A percentile compares a stretch with the other conserved stretches of the same genome.
Evolutionary conservation across 2,329 filamentous ascomycete genomes (phyloP).

Genomic region (Torrubiella hemipterigena): DNA sequence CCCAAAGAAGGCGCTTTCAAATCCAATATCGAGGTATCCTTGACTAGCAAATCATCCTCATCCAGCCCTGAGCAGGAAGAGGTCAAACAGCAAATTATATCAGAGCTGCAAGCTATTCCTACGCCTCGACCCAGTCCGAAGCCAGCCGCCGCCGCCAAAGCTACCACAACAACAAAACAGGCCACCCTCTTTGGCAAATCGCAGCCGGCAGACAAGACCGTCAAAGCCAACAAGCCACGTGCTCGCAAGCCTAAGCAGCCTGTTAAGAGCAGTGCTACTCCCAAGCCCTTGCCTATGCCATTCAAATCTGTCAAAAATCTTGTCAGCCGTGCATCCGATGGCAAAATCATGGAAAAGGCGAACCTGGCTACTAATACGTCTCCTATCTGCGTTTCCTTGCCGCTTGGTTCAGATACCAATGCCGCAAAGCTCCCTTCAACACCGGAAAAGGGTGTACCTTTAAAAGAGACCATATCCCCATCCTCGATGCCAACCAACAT

Average conservation of each 20-base stretch:
- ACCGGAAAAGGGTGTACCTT: too few relatives aligned
- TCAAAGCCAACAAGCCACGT: conserved; percentile 16
- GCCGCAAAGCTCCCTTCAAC: too few relatives aligned
- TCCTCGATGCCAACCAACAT: too few relatives aligned
- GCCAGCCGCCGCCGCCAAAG: conserved; percentile 26
- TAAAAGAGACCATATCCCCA: too few relatives aligned
- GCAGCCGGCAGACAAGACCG: conserved; percentile 9
- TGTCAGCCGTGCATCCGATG: conserved; percentile 11
- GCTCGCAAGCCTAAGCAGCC: conserved; percentile 19
- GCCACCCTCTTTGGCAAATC: conserved; percentile 33
- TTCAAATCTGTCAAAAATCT: conserved; percentile 32
- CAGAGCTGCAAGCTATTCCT: conserved; percentile 37
- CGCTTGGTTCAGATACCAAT: too few relatives aligned
- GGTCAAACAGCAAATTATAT: conserved; percentile 25
- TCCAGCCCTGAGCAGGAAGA: conserved; percentile 13
- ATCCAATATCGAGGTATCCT: conserved; percentile 17
- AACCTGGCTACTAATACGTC: too few relatives aligned
- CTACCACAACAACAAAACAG: conserved; percentile 33
- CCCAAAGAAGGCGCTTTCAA: conserved; percentile 32
- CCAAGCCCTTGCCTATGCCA: conserved; percentile 24
- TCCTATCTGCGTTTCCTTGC: too few relatives aligned
- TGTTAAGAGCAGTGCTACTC: conserved; percentile 22
- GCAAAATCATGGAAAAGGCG: conserved; percentile 8
- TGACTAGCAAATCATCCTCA: conserved; percentile 14
- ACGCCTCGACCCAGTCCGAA: conserved; percentile 47